Evolutionary conservation across 805 yeast genomes (phyloP).

Genomic region (Yueomyces sinensis): DNA sequence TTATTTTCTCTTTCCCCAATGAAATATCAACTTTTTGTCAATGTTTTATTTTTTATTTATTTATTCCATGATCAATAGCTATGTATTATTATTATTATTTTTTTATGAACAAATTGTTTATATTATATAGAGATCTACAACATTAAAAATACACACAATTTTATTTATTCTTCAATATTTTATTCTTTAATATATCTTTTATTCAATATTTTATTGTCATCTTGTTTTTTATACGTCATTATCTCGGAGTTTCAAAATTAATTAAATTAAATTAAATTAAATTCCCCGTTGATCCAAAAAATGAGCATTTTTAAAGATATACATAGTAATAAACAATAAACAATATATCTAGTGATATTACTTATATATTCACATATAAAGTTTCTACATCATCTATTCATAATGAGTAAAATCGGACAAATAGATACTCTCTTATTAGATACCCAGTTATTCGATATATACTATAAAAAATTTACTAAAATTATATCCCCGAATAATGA

Average conservation of each 20-base stretch:
- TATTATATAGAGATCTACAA: background rate
- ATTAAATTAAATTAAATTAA: too few relatives aligned
- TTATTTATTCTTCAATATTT: background rate
- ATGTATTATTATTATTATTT: too few relatives aligned
- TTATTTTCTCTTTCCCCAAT: background rate
- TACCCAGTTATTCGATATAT: constrained; percentile 6
- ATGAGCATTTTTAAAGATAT: too few relatives aligned
- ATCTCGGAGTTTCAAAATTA: background rate
- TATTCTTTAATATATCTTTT: too few relatives aligned
- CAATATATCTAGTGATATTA: background rate
- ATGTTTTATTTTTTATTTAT: too few relatives aligned
- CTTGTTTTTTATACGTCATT: background rate
- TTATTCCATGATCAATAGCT: background rate
- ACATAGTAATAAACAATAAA: background rate
- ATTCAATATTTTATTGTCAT: background rate
- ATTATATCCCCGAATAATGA: background rate
- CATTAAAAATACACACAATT: background rate
- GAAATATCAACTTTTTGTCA: background rate
- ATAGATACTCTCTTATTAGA: constrained; percentile 12
- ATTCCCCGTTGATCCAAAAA: background rate
- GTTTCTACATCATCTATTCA: too few relatives aligned
- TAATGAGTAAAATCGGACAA: background rate
- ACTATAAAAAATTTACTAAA: constrained; percentile 8
- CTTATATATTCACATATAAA: too few relatives aligned
- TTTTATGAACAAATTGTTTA: too few relatives aligned